These are phyloP conservation scores for Dictyostelium intermedium DNA, from an alignment of 78 protist genomes.

Conservation along the genomic window DNA sequence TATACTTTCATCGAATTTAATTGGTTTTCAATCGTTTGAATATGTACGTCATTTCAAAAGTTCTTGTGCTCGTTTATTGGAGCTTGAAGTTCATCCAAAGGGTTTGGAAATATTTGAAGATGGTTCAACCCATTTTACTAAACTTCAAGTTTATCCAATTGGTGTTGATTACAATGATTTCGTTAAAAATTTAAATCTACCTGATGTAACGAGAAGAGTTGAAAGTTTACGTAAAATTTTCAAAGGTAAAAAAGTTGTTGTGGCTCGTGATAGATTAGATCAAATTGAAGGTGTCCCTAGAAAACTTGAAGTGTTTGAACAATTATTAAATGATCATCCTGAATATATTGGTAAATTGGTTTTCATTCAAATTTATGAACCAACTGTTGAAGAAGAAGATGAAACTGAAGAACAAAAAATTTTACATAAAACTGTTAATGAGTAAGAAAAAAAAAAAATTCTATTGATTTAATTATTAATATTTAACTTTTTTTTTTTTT, in stretches of 20 bases:
- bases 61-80: conserved; percentile 55
- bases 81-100: conserved; percentile 46
- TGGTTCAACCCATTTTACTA: not conserved
- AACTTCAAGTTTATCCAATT: conserved; percentile 49
- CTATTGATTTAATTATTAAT: too few relatives aligned
- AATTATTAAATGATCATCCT: conserved; percentile 65
- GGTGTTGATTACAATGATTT: conserved; percentile 44
- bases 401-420: conserved; percentile 81
- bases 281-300: conserved; percentile 91
- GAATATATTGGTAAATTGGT: conserved; percentile 39
- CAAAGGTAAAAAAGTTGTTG: conserved; percentile 64
- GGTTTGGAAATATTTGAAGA: conserved; percentile 29
- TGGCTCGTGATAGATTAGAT: conserved; percentile 91
- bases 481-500: not conserved
- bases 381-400: conserved; percentile 69
- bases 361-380: conserved; percentile 83
- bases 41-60: conserved; percentile 45
- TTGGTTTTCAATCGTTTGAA: conserved; percentile 90
- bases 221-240: conserved; percentile 20
- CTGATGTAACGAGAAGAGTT: not conserved
- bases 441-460: too few relatives aligned
- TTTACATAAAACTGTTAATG: conserved; percentile 56
- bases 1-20: conserved; percentile 82
- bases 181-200: not conserved
- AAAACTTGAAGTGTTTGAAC: conserved; percentile 86